Base-by-base conservation (phyloP, 2,329 filamentous ascomycete genomes). In the Curvularia sp. region DNA sequence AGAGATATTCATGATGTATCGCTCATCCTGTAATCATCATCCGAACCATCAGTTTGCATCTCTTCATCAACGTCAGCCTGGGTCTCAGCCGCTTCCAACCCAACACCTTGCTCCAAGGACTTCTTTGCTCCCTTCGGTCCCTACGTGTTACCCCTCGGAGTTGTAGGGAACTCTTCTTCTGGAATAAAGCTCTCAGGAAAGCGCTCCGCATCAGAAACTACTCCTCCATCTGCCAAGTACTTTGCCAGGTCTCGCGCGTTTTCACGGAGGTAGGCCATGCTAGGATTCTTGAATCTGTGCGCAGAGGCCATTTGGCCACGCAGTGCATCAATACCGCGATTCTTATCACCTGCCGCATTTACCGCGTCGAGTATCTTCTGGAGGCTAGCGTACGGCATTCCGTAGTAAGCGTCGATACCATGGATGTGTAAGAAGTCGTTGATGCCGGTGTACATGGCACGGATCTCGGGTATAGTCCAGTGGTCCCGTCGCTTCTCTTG, bases 191-290 rank as follows among this genome's bases (percentile, higher is more conserved):
- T 28, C 3, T 53, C n/a, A 1, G 55, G 55, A 10, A 48, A 57
- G 12, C 49, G 27, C 49, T 57, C 55, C 9, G 42, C 34, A 12
- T 53, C 2, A 1, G 19, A 2, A 2, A 53, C 15, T 0, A 42
- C 18, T 0, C 55, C 55, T 2, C 55, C 55, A 2, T 3, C 21
- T 5, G 48, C 36, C 5, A 57, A 34, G 21, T 53, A 42, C 7
- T 47, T 9, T 6, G 23, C 32, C 9, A 53, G 21, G 2, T 25
- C 48, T 1, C 27, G 49, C 10, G 38, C 27, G 12, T 57, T 4
- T 5, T 57, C 49, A 13, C 55, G 55, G 30, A 57, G 55, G 32
- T 57, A 57, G 7, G 49, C 49, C 34, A 53, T 15, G n/a, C 47
- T 53, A 1, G 43, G 8, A 15, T 57, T 57, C 34, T 57, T 57